Base-by-base conservation (phyloP, 768 basidiomycete species). In the Ramaria sp. region DNA sequence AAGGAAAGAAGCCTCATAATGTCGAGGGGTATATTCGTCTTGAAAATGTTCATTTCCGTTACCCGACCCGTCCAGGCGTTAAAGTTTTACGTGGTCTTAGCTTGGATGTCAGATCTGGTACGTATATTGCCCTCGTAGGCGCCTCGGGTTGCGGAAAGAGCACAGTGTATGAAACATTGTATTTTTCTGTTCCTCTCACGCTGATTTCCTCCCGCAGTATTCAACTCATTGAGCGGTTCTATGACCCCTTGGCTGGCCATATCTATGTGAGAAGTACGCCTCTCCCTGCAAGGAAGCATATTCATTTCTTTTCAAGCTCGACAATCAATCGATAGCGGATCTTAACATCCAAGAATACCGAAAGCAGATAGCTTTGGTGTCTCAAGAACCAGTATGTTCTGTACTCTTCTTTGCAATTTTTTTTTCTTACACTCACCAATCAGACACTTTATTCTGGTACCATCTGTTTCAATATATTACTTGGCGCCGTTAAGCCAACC, bases 311-410 rank as follows among this genome's bases (percentile, higher is more conserved):
- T 43, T 43, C 50, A 58, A 82, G 78, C 73, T 93, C 42, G 90
- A 94, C 61, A 82, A 78, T 42, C 75, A 85, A 63, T 77, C 78
- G 53, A 84, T 95, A 65, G 74, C 77, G 13, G 80, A 85, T 13
- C 75, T 88, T 59, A 92, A 92, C 60, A 71, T 93, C 38, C 80
- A 87, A 59, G 86, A 88, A 52, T 97, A 94, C 73, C 81, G 94
- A 56, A 85, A 90, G 64, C 77, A 91, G 47, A 79, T 96, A 34
- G 85, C 91, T 0, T 72, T 96, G 22, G 93, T 97, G 27, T 95
- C 92, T 45, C 94, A 97, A 66, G 88, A 90, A 61, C 88, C 88
- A 24, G 37, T 57, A 15, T n/a, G 56, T 34, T 8, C 13, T 41
- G 32, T n/a, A 41, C 39, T 41, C n/a, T 2, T 1, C 16, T n/a